A percentile compares a stretch with the other conserved stretches of the same genome.
Conservation (phyloP, 306 rosid genomes). For the Prunus dulcis region DNA sequence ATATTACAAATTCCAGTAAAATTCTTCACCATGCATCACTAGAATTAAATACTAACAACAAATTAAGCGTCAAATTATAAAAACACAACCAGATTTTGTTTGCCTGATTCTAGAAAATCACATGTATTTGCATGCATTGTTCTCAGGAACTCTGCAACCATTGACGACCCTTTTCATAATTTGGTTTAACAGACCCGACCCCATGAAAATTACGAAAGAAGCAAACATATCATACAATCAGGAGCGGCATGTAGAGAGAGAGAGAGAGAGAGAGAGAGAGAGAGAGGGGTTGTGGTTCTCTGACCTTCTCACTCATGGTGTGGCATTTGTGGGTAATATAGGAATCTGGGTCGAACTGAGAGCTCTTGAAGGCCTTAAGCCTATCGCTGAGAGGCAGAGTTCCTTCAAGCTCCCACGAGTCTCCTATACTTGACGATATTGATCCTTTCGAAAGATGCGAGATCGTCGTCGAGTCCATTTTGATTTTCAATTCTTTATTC, state of each 20-base stretch:
- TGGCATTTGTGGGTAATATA: constrained; percentile 71
- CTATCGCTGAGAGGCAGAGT: constrained; percentile 64
- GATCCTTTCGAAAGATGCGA: constrained; percentile 50
- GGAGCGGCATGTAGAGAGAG: no score
- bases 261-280: neutral
- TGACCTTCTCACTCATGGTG: constrained; percentile 75
- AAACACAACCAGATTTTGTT: neutral
- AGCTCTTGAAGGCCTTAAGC: constrained; percentile 63
- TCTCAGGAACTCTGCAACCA: neutral
- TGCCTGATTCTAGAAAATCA: neutral
- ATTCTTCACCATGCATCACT: neutral
- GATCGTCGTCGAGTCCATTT: constrained; percentile 37
- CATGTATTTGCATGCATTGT: neutral
- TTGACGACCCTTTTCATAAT: neutral
- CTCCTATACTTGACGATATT: constrained; percentile 44
- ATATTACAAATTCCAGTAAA: neutral
- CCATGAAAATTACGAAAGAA: neutral
- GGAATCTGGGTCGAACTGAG: constrained; percentile 57
- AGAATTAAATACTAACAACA: neutral
- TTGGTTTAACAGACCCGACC: neutral
- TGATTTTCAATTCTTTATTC: neutral
- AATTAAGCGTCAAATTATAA: neutral
- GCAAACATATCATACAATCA: neutral
- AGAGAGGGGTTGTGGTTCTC: neutral
- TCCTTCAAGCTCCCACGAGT: constrained; percentile 50